phyloP scores from a whole-genome alignment of 805 yeast species.

The Saccharomycopsis javanensis region DNA sequence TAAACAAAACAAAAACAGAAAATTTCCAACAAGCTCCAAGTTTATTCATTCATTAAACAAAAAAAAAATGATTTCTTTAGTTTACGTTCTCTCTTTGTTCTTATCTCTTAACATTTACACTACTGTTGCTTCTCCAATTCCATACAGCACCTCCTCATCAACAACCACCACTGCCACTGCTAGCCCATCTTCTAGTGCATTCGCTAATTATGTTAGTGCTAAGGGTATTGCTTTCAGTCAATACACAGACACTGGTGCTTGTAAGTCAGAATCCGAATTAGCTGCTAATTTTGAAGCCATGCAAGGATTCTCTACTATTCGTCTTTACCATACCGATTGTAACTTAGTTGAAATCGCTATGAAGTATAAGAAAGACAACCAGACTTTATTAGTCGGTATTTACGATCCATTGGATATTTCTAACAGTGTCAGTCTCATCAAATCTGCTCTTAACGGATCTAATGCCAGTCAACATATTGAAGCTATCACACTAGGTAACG shows the following conservation, averaged over 20 bases:
- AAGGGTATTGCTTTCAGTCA: constrained; percentile 80
- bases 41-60: not conserved
- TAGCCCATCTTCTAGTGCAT: constrained; percentile 27
- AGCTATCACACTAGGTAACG: constrained; percentile 90
- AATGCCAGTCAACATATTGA: constrained; percentile 26
- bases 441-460: constrained; percentile 43
- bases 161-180: constrained; percentile 26
- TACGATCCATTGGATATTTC: constrained; percentile 47
- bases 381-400: constrained; percentile 70
- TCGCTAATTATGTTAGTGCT: constrained; percentile 30
- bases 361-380: constrained; percentile 38
- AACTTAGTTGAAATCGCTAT: constrained; percentile 63
- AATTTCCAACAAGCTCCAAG: not conserved
- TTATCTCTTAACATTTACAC: not conserved
- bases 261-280: constrained; percentile 55
- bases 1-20: too few relatives aligned
- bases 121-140: not conserved
- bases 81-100: not conserved
- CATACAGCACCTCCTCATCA: constrained; percentile 13
- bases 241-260: constrained; percentile 53
- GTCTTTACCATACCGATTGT: constrained; percentile 85
- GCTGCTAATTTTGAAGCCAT: constrained; percentile 47
- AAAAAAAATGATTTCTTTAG: not conserved
- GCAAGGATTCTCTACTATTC: constrained; percentile 45
- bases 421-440: constrained; percentile 44